Conservation (phyloP, 2,329 filamentous ascomycete genomes). For the Penicillium janthinellum region DNA sequence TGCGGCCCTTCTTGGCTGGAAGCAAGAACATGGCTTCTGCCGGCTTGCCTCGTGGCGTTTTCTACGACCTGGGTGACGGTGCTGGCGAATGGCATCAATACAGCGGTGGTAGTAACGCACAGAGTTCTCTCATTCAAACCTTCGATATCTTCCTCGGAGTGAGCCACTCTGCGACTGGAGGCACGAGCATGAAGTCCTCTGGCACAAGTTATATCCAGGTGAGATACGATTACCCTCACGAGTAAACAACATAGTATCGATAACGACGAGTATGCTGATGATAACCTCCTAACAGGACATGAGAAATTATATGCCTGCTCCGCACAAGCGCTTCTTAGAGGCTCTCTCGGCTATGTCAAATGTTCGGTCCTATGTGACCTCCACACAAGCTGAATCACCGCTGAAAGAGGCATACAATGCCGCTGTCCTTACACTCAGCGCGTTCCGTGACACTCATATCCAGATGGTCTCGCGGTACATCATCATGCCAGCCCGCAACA, state of each 20-base stretch:
- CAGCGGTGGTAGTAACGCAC: slow-evolving; percentile 58
- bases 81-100: slow-evolving; percentile 54
- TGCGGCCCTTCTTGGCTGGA: slow-evolving; percentile 56
- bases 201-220: slow-evolving; percentile 36
- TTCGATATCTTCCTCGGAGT: slow-evolving; percentile 57
- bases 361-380: slow-evolving; percentile 49
- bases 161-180: slow-evolving; percentile 46
- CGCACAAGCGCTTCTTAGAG: slow-evolving; percentile 54
- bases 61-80: slow-evolving; percentile 54
- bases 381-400: slow-evolving; percentile 32
- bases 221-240: not conserved
- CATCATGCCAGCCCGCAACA: slow-evolving; percentile 45
- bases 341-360: slow-evolving; percentile 49
- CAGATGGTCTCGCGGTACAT: slow-evolving; percentile 57
- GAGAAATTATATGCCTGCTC: slow-evolving; percentile 58
- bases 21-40: slow-evolving; percentile 57
- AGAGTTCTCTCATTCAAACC: slow-evolving; percentile 57
- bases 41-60: slow-evolving; percentile 54
- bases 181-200: slow-evolving; percentile 26
- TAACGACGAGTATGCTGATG: not conserved
- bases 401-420: slow-evolving; percentile 50
- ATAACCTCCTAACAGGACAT: slow-evolving; percentile 45
- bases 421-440: slow-evolving; percentile 48
- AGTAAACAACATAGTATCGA: slow-evolving; percentile 10
- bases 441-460: slow-evolving; percentile 56